phyloP scores from a whole-genome alignment of 345 rosid species.

The Eucalyptus tenuipes region DNA sequence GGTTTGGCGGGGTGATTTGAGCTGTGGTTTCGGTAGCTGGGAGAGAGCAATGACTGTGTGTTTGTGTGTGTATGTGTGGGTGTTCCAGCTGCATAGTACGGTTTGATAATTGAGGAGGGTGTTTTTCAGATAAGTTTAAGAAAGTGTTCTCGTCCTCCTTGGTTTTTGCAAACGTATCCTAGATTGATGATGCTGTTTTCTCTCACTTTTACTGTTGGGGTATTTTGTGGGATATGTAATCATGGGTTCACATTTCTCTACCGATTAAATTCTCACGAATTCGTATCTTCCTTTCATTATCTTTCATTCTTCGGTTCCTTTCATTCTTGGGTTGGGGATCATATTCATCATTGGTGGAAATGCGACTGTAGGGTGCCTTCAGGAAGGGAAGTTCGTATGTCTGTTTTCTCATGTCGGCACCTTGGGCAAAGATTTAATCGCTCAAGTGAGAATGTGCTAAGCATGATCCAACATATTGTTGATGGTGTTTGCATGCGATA shows the following conservation, averaged over 20 bases:
- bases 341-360: not conserved
- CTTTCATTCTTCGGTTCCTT: not conserved
- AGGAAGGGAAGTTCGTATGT: not conserved
- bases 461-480: not conserved
- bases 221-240: not conserved
- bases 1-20: not conserved
- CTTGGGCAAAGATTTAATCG: not conserved
- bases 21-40: not conserved
- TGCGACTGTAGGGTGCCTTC: not conserved
- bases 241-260: not conserved
- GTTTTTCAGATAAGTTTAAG: not conserved
- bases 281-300: not conserved
- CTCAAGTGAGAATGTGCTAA: not conserved
- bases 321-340: not conserved
- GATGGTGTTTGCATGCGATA: not conserved
- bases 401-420: not conserved
- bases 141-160: not conserved
- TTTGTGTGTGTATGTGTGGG: not conserved
- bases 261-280: not conserved
- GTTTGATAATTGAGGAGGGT: not conserved
- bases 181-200: conserved; percentile 7
- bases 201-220: conserved; percentile 8
- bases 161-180: conserved; percentile 7
- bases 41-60: not conserved
- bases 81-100: conserved; percentile 34